phyloP scores from a whole-genome alignment of 1,284 basidiomycete genomes.

The Jaminaea rosea region DNA sequence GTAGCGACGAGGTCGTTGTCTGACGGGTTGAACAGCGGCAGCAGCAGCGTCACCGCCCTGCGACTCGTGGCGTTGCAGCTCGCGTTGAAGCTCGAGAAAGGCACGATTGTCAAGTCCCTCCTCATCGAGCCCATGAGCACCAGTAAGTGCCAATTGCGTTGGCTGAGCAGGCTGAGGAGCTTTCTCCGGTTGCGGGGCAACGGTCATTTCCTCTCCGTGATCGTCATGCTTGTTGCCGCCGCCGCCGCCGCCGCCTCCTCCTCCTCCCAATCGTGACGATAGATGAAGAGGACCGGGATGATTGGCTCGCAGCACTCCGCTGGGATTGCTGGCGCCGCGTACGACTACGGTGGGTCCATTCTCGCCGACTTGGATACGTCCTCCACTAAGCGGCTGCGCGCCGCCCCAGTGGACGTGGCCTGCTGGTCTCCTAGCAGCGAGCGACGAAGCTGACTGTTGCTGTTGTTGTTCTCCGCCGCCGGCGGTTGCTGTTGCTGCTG shows the following conservation, averaged over 20 bases:
- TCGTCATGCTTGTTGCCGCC: not conserved
- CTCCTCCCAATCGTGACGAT: slow-evolving; percentile 17
- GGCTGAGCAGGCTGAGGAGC: slow-evolving; percentile 14
- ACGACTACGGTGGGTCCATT: slow-evolving; percentile 26
- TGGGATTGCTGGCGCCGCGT: slow-evolving; percentile 11
- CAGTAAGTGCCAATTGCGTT: slow-evolving; percentile 26
- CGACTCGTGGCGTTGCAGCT: slow-evolving; percentile 32
- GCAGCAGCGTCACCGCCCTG: not conserved
- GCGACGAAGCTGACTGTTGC: no score
- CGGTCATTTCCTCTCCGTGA: not conserved
- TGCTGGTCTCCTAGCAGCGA: no score
- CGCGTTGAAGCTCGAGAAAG: slow-evolving; percentile 34
- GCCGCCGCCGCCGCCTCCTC: slow-evolving; percentile 6
- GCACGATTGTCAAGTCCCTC: slow-evolving; percentile 35
- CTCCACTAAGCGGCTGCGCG: no score
- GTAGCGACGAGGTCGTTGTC: no score
- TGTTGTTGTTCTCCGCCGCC: no score
- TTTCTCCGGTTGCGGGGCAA: not conserved
- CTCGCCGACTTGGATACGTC: slow-evolving; percentile 7
- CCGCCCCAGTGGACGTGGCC: no score
- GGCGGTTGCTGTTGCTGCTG: no score
- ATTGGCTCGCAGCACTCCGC: slow-evolving; percentile 19
- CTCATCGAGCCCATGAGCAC: slow-evolving; percentile 34
- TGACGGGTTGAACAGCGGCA: not conserved
- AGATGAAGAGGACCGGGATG: slow-evolving; percentile 42